Evolutionary conservation across 1,284 basidiomycete species (phyloP), one percentile per base, ranked within the genome.

Genomic region (Leccinum pachyderme): DNA sequence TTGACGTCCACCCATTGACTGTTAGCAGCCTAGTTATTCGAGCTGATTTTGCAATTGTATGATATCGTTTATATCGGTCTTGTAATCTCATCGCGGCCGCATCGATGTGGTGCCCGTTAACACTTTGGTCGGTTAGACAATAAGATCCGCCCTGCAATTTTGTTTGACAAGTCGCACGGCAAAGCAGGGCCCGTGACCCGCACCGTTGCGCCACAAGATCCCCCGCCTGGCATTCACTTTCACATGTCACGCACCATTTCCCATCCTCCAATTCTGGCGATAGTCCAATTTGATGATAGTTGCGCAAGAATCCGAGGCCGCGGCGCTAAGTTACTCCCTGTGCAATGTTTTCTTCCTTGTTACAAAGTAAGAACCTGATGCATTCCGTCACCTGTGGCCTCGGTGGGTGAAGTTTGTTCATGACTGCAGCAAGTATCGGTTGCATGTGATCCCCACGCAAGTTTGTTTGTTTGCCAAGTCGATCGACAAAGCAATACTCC

Each of bases 1-100:
- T 39, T 56, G 54, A 29, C 45, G 7, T 54, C 49, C 22, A 57
- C 55, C 37, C 55, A 52, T 51, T 68, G 51, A 69, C 32, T 43
- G 22, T 11, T 24, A 22, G 25, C 22, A 43, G 22, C 37, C 8
- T 22, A 41, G 37, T 39, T 9, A 4, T 39, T 39, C 37, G 15
- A 9, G 12, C 35, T 18, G 29, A 43, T 48, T 51, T 53, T 31
- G 41, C 29, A 12, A 37, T 50, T 47, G 41, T 49, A 32, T 47
- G 12, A 22, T 41, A 41, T 41, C 18, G n/a, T 41, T 11, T 32
- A 27, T 48, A 59, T 54, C 37, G 22, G 37, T 50, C 39, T 47
- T 48, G 31, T 22, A 53, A 22, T 29, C 9, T 25, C 9, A 22
- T 45, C 44, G 27, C 25, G 8, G 18, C 35, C 29, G 29, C 29